Base-by-base conservation (phyloP, 805 yeast species). In the Candida bentonensis region DNA sequence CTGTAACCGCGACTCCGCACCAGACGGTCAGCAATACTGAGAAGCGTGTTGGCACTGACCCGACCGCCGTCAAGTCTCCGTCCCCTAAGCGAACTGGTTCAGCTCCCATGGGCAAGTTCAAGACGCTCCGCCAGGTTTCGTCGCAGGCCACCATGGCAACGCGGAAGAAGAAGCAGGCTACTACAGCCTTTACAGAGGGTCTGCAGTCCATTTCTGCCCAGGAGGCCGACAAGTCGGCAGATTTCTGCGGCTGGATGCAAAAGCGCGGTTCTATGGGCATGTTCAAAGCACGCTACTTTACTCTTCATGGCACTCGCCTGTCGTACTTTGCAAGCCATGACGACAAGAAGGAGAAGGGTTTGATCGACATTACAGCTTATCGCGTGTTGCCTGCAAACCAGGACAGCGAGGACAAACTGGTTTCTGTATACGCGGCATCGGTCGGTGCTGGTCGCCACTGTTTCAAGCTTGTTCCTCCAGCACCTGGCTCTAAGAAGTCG, bases 351-450 rank as follows among this genome's bases (percentile, higher is more conserved):
- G 99, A 92, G 59, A 79, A 82, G 53, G 99, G 99, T 0, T 66
- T 92, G 44, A 92, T 92, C 50, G 99, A 92, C 62, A 87, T 92
- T 46, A 92, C 96, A 0, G 86, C 96, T 0, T 97, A 92, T 62
- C 74, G 84, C 52, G 97, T 89, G 1, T 66, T 86, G 22, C 94
- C 96, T 0, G 79, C 84, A 0, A 70, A 69, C 47, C 88, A 81
- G 47, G 64, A 70, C 13, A 30, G 17, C 36, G 94, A 85, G 53
- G 96, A 88, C 63, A 84, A 82, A 58, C 70, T 83, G 45, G 78
- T 85, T 30, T 84, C 96, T 0, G 64, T 89, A 41, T 84, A 84
- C 61, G 96, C 97, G 0, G 92, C 96, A 0, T 79, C 89, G 25
- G 82, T 95, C 2, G 96, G 96, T 5, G 80, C 83, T 39, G 97